Conservation (phyloP, 73 alveolate genomes). For the Symbiodinium natans region DNA sequence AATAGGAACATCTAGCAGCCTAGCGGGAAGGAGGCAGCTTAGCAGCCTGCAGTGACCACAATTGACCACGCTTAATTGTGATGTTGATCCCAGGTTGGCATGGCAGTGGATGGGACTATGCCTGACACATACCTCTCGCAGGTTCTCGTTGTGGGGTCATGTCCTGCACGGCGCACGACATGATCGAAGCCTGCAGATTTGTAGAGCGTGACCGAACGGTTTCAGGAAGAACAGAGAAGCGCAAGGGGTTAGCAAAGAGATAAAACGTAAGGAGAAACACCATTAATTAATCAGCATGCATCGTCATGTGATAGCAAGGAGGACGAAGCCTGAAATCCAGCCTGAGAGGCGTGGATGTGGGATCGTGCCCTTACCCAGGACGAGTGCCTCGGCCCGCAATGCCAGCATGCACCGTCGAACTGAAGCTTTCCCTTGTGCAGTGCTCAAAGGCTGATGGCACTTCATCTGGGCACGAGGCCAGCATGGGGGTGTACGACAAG, state of each 20-base stretch:
- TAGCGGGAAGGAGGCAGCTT: not conserved
- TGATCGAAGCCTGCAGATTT: no score
- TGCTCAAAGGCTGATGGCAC: constrained; percentile 68
- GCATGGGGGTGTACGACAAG: not conserved
- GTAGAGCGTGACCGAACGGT: no score
- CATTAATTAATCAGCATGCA: no score
- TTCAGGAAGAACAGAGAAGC: no score
- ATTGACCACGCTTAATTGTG: not conserved
- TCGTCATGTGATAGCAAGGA: no score
- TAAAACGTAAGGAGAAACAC: no score
- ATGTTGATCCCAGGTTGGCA: not conserved
- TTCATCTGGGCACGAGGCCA: constrained; percentile 60
- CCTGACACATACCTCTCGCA: not conserved
- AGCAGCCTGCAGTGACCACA: not conserved
- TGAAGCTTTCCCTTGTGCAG: no score
- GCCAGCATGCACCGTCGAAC: no score
- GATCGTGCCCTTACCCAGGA: not conserved
- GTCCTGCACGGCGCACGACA: no score
- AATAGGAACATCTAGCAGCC: no score
- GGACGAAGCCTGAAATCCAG: no score
- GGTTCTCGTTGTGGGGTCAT: not conserved
- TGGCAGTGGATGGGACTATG: not conserved
- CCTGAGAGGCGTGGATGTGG: not conserved
- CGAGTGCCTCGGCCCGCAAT: not conserved
- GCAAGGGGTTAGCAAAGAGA: no score